Percentiles rank a stretch among this genome's conserved stretches.
Evolutionary conservation across 2,329 filamentous ascomycete species (phyloP).

Genomic region (Alternaria sp.): DNA sequence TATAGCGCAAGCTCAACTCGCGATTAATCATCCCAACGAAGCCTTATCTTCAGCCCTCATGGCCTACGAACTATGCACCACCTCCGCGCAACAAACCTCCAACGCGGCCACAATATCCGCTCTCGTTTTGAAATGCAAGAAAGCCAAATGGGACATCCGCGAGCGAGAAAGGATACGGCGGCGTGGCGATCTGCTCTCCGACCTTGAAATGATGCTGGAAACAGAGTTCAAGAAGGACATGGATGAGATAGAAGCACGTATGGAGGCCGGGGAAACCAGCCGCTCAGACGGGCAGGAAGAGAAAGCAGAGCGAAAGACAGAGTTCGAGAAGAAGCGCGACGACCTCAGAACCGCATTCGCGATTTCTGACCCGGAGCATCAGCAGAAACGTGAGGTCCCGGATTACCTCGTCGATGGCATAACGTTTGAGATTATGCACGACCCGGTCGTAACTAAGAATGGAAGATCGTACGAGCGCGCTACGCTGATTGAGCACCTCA

Average conservation of each 20-base stretch:
- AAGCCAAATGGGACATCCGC: slow-evolving; percentile 79
- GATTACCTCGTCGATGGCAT: slow-evolving; percentile 82
- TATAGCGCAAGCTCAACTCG: slow-evolving; percentile 77
- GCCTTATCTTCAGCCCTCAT: slow-evolving; percentile 72
- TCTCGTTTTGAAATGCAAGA: slow-evolving; percentile 80
- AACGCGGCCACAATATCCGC: slow-evolving; percentile 74
- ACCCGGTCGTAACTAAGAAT: slow-evolving; percentile 75
- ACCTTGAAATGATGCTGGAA: slow-evolving; percentile 59
- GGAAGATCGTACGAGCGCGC: slow-evolving; percentile 90
- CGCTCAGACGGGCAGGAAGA: slow-evolving; percentile 56
- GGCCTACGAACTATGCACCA: slow-evolving; percentile 75
- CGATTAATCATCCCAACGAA: slow-evolving; percentile 72
- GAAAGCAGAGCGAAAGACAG: slow-evolving; percentile 52
- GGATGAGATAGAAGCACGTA: slow-evolving; percentile 48
- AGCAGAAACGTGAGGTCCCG: slow-evolving; percentile 64
- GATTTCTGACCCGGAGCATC: slow-evolving; percentile 53
- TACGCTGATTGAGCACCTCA: slow-evolving; percentile 84
- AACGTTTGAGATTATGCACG: slow-evolving; percentile 74
- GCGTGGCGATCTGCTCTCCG: slow-evolving; percentile 63
- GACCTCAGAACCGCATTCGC: slow-evolving; percentile 56
- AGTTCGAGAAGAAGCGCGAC: slow-evolving; percentile 50
- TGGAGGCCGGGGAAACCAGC: slow-evolving; percentile 47
- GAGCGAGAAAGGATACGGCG: slow-evolving; percentile 68
- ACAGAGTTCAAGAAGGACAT: slow-evolving; percentile 41
- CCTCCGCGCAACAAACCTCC: slow-evolving; percentile 62